Evolutionary conservation across 495 filamentous ascomycete species (phyloP).

Genomic region (Aeminium ludgeri): DNA sequence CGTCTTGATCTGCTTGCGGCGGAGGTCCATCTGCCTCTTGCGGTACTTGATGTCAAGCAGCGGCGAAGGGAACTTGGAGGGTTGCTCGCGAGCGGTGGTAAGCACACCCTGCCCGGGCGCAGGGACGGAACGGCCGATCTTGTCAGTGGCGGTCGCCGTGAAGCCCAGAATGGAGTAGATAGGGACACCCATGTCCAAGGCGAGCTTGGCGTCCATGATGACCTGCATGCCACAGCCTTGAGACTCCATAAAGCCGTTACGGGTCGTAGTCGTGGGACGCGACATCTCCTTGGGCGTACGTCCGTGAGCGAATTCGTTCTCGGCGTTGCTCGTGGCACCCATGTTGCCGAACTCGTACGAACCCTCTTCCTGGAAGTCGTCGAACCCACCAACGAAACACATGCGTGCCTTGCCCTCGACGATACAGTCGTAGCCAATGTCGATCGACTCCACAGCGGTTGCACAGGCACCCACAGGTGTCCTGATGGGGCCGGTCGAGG

Average conservation of each 20-base stretch:
- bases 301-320: constrained; percentile 88
- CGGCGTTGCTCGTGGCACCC: constrained; percentile 95
- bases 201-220: constrained; percentile 92
- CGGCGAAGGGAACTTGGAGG: constrained; percentile 82
- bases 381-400: constrained; percentile 95
- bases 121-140: constrained; percentile 93
- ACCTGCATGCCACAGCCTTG: constrained; percentile 97
- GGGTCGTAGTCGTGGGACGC: constrained; percentile 84
- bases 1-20: constrained; percentile 77
- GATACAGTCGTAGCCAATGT: constrained; percentile 96
- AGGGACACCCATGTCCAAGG: constrained; percentile 94
- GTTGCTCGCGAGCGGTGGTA: constrained; percentile 86
- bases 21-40: constrained; percentile 79
- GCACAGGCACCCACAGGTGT: constrained; percentile 96
- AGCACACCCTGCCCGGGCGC: constrained; percentile 93
- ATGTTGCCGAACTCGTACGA: constrained; percentile 99
- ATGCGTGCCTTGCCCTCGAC: constrained; percentile 92
- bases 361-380: constrained; percentile 98
- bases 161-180: constrained; percentile 90
- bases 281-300: constrained; percentile 97
- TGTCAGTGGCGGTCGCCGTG: constrained; percentile 95
- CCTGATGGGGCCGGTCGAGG: constrained; percentile 96
- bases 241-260: constrained; percentile 98
- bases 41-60: constrained; percentile 94
- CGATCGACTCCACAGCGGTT: constrained; percentile 89